These are phyloP conservation scores for Trichoderma pleuroti DNA, from an alignment of 2,329 filamentous ascomycete genomes.

Conservation along the genomic window DNA sequence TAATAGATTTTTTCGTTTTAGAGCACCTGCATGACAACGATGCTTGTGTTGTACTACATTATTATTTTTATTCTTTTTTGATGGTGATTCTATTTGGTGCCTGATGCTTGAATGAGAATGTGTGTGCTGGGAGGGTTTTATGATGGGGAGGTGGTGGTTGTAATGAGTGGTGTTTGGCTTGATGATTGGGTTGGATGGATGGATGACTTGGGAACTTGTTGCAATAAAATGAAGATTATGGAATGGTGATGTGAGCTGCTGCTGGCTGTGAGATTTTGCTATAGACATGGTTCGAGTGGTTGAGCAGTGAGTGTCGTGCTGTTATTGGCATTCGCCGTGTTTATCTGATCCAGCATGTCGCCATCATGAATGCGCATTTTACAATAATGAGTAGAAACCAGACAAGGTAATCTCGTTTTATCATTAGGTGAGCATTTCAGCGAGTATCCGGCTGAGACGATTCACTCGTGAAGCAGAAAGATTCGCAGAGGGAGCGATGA, in stretches of 20 bases:
- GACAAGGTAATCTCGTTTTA: not conserved
- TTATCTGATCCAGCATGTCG: too few species aligned
- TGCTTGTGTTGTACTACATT: not conserved
- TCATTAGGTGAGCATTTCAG: not conserved
- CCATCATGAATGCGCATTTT: too few species aligned
- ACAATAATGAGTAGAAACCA: not conserved
- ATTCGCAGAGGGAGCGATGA: not conserved
- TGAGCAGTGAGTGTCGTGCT: too few species aligned
- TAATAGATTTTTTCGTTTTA: slow-evolving; percentile 6
- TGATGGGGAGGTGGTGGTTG: not conserved
- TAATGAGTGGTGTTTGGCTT: not conserved
- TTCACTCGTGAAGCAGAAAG: not conserved
- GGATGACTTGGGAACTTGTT: not conserved
- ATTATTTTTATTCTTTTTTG: not conserved
- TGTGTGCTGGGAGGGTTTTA: not conserved
- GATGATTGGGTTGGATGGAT: not conserved
- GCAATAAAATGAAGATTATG: not conserved
- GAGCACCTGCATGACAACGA: slow-evolving; percentile 2
- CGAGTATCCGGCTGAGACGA: not conserved
- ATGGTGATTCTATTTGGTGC: slow-evolving; percentile 1
- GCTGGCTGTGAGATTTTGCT: not conserved
- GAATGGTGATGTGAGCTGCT: not conserved
- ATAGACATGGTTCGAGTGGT: not conserved
- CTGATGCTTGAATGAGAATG: not conserved
- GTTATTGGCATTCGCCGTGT: too few species aligned